Conservation (phyloP, 2,329 filamentous ascomycete genomes). For the Hypoxylon rubiginosum region DNA sequence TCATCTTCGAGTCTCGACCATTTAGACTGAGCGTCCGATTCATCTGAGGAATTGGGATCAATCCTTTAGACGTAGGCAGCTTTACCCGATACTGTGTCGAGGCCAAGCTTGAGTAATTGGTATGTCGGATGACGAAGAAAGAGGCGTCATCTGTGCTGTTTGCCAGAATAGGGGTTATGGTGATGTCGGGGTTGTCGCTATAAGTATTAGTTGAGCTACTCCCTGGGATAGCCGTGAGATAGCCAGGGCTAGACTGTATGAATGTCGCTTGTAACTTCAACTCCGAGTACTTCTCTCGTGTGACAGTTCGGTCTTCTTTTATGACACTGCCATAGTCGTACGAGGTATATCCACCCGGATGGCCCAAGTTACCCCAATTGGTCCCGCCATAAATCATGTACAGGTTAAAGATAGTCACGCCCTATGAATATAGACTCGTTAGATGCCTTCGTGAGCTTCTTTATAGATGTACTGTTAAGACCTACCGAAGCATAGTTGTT, state of each 20-base stretch:
- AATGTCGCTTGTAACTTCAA: constrained; percentile 83
- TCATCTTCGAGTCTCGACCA: constrained; percentile 76
- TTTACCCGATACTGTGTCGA: constrained; percentile 74
- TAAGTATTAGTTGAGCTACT: constrained; percentile 65
- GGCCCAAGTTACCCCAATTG: constrained; percentile 86
- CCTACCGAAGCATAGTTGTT: constrained; percentile 72
- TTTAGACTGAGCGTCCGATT: constrained; percentile 69
- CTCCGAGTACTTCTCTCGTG: constrained; percentile 84
- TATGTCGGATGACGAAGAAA: constrained; percentile 78
- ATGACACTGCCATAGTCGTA: constrained; percentile 72
- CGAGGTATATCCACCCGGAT: constrained; percentile 74
- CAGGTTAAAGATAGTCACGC: constrained; percentile 75
- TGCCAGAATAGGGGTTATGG: constrained; percentile 72
- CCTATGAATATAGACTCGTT: constrained; percentile 46
- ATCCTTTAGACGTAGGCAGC: constrained; percentile 70
- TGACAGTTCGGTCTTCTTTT: constrained; percentile 75
- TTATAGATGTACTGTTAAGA: no score
- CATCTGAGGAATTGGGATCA: constrained; percentile 70
- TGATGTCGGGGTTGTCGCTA: constrained; percentile 64
- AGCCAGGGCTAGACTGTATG: constrained; percentile 77
- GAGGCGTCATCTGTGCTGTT: constrained; percentile 61
- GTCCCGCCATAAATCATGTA: constrained; percentile 76
- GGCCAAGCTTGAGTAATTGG: constrained; percentile 70
- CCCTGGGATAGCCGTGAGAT: constrained; percentile 71
- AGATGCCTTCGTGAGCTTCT: not conserved